phyloP scores from a whole-genome alignment of 352 stramenopile species.

The Phytophthora chlamydospora region DNA sequence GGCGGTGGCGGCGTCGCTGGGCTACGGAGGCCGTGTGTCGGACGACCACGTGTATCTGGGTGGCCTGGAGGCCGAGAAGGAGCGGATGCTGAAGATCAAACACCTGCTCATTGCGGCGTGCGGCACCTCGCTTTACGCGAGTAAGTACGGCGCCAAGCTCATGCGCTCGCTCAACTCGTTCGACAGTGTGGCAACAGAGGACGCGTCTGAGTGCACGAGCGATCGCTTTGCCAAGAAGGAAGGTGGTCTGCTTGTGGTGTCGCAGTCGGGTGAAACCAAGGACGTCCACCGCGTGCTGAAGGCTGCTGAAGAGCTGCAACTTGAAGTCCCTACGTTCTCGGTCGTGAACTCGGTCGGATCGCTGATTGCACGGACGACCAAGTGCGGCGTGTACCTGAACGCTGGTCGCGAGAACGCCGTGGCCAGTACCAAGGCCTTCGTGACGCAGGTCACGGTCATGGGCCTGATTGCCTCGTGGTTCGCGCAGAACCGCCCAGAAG shows the following conservation, averaged over 20 bases:
- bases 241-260: slow-evolving; percentile 95
- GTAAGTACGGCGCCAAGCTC: slow-evolving; percentile 95
- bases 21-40: slow-evolving; percentile 94
- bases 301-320: slow-evolving; percentile 72
- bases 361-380: slow-evolving; percentile 94
- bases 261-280: slow-evolving; percentile 98
- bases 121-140: slow-evolving; percentile 95
- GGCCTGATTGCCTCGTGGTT: slow-evolving; percentile 91
- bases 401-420: slow-evolving; percentile 98
- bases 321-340: slow-evolving; percentile 88
- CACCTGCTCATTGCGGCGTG: slow-evolving; percentile 95
- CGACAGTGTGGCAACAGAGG: slow-evolving; percentile 91
- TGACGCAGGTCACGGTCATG: slow-evolving; percentile 95
- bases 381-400: slow-evolving; percentile 98
- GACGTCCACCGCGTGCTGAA: slow-evolving; percentile 96
- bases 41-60: slow-evolving; percentile 94
- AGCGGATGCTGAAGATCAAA: slow-evolving; percentile 91
- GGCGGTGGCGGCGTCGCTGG: slow-evolving; percentile 93
- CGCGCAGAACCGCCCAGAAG: slow-evolving; percentile 88
- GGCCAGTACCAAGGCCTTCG: slow-evolving; percentile 99
- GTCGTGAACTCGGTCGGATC: slow-evolving; percentile 98
- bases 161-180: slow-evolving; percentile 97
- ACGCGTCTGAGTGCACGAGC: slow-evolving; percentile 92
- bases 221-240: slow-evolving; percentile 90
- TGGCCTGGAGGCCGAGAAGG: slow-evolving; percentile 92